These are phyloP conservation scores for Cercophora newfieldiana DNA, from an alignment of 495 filamentous ascomycete genomes.

Conservation along the genomic window DNA sequence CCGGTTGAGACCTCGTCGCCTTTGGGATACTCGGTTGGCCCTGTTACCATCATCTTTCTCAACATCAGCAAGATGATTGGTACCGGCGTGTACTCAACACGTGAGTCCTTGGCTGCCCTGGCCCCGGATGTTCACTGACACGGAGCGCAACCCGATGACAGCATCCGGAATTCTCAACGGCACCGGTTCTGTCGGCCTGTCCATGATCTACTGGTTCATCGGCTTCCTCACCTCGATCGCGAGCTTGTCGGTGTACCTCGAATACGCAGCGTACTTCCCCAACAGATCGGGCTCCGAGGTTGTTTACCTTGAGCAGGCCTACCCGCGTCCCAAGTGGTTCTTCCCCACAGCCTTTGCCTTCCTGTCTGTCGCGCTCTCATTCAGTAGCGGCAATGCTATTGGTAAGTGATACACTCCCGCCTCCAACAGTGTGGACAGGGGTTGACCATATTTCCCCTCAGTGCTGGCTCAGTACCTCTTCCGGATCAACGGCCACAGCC, in stretches of 20 bases:
- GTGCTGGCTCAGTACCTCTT: slow-evolving; percentile 58
- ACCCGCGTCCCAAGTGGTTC: slow-evolving; percentile 60
- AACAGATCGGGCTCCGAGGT: slow-evolving; percentile 65
- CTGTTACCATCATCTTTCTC: slow-evolving; percentile 57
- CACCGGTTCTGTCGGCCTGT: slow-evolving; percentile 60
- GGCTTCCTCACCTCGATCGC: slow-evolving; percentile 55
- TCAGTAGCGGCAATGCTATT: slow-evolving; percentile 63
- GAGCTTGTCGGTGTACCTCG: slow-evolving; percentile 57
- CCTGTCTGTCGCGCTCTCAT: slow-evolving; percentile 59
- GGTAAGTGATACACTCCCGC: slow-evolving; percentile 31
- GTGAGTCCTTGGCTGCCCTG: slow-evolving; percentile 34
- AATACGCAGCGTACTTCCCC: slow-evolving; percentile 62
- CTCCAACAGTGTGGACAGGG: not conserved
- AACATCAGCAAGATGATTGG: slow-evolving; percentile 69
- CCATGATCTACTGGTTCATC: slow-evolving; percentile 62
- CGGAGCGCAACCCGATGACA: slow-evolving; percentile 23
- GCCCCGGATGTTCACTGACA: not conserved
- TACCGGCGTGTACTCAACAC: slow-evolving; percentile 65
- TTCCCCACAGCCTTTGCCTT: slow-evolving; percentile 63
- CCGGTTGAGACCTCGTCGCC: slow-evolving; percentile 61
- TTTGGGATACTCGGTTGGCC: slow-evolving; percentile 59
- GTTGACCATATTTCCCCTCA: not conserved
- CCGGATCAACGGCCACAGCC: slow-evolving; percentile 44
- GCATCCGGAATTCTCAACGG: slow-evolving; percentile 56
- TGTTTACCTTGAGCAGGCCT: slow-evolving; percentile 67